Conservation (phyloP, 2,329 filamentous ascomycete genomes). For the Pseudogymnoascus sp. region DNA sequence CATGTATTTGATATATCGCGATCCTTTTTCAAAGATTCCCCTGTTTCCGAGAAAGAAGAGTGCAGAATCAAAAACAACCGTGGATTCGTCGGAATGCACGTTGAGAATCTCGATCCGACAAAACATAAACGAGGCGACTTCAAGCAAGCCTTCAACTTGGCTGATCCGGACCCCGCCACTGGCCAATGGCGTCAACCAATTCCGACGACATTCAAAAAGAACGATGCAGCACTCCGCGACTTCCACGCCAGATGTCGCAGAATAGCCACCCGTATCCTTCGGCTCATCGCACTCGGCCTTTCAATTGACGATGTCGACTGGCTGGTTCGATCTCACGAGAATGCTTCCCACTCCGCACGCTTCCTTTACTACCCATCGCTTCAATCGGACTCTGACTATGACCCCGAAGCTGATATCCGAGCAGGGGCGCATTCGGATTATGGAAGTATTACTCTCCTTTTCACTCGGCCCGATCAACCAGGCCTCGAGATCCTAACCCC, state of each 20-base stretch:
- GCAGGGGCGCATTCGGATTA: conserved; percentile 89
- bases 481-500: conserved; percentile 75
- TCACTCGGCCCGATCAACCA: conserved; percentile 77
- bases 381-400: conserved; percentile 36
- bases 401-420: conserved; percentile 60
- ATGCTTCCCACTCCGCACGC: conserved; percentile 39
- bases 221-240: conserved; percentile 51
- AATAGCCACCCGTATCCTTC: conserved; percentile 67
- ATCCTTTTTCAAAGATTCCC: not conserved
- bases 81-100: conserved; percentile 53
- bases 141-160: conserved; percentile 4
- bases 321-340: conserved; percentile 46
- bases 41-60: conserved; percentile 1
- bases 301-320: conserved; percentile 44
- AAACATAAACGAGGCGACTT: conserved; percentile 4
- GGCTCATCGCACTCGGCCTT: conserved; percentile 72
- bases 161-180: conserved; percentile 44
- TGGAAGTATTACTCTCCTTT: conserved; percentile 65
- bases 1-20: not conserved
- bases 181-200: conserved; percentile 17
- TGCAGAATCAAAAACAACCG: conserved; percentile 44
- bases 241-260: conserved; percentile 68
- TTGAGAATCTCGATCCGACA: conserved; percentile 23
- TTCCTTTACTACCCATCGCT: conserved; percentile 65
- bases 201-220: conserved; percentile 39